phyloP scores from a whole-genome alignment of 148 eudicot genomes.

The Spergularia bocconei region DNA sequence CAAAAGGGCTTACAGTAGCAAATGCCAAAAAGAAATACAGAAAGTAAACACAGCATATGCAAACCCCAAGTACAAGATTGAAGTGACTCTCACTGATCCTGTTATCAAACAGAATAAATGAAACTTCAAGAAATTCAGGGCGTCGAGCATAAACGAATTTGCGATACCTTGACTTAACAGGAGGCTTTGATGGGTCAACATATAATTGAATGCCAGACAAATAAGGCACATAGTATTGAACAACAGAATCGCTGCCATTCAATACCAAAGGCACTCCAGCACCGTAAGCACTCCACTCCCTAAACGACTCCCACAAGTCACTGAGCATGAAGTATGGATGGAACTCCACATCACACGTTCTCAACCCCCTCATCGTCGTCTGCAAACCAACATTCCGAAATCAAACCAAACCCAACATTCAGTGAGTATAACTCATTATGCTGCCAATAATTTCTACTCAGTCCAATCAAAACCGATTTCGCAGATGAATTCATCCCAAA shows the following conservation, averaged over 20 bases:
- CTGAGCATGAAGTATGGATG: constrained; percentile 65
- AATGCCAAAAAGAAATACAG: background rate
- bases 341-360: constrained; percentile 54
- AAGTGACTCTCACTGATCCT: constrained; percentile 4
- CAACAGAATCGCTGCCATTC: constrained; percentile 61
- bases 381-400: constrained; percentile 23
- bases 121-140: constrained; percentile 1
- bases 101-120: constrained; percentile 9
- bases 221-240: constrained; percentile 86
- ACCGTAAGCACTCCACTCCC: constrained; percentile 92
- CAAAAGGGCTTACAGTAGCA: background rate
- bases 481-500: background rate
- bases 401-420: constrained; percentile 10
- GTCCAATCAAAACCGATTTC: background rate
- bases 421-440: constrained; percentile 6
- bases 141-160: constrained; percentile 18
- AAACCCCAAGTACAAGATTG: background rate
- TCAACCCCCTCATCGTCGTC: constrained; percentile 61
- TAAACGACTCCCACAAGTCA: constrained; percentile 82
- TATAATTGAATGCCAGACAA: constrained; percentile 72
- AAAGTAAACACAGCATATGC: background rate
- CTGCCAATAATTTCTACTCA: background rate
- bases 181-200: constrained; percentile 40
- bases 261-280: constrained; percentile 80
- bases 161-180: constrained; percentile 34